phyloP scores from a whole-genome alignment of 768 basidiomycete species.

The Calvatia gigantea region DNA sequence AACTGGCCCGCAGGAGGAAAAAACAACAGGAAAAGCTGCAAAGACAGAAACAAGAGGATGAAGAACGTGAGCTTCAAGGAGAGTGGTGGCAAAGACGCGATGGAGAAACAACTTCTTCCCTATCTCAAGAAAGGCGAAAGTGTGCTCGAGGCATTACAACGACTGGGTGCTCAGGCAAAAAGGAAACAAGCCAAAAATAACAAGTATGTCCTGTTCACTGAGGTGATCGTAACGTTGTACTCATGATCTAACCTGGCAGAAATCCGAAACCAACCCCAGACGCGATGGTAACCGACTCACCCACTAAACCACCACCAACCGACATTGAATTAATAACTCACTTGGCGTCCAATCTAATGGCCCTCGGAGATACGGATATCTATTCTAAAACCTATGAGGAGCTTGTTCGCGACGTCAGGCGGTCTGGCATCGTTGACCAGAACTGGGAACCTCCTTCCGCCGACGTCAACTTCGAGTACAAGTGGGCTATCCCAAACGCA shows the following conservation, averaged over 20 bases:
- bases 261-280: slow-evolving; percentile 25
- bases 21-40: slow-evolving; percentile 71
- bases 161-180: slow-evolving; percentile 71
- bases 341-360: slow-evolving; percentile 85
- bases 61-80: slow-evolving; percentile 72
- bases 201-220: slow-evolving; percentile 21
- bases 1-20: slow-evolving; percentile 73
- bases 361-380: slow-evolving; percentile 80
- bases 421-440: slow-evolving; percentile 62
- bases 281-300: slow-evolving; percentile 45
- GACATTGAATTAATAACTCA: slow-evolving; percentile 82
- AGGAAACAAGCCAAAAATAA: slow-evolving; percentile 36
- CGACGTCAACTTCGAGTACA: slow-evolving; percentile 76
- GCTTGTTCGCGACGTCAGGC: slow-evolving; percentile 71
- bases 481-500: slow-evolving; percentile 61
- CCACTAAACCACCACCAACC: slow-evolving; percentile 23
- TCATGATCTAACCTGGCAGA: slow-evolving; percentile 18
- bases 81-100: slow-evolving; percentile 58
- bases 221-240: background rate
- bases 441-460: slow-evolving; percentile 78
- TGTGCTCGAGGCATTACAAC: slow-evolving; percentile 83
- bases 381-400: slow-evolving; percentile 87
- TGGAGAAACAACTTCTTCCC: slow-evolving; percentile 66
- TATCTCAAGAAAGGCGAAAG: slow-evolving; percentile 89
- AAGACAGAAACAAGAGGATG: slow-evolving; percentile 61